Evolutionary conservation across 1,284 basidiomycete genomes (phyloP), one percentile per base, ranked within the genome.

Genomic region (Microbotryomycetes sp.): DNA sequence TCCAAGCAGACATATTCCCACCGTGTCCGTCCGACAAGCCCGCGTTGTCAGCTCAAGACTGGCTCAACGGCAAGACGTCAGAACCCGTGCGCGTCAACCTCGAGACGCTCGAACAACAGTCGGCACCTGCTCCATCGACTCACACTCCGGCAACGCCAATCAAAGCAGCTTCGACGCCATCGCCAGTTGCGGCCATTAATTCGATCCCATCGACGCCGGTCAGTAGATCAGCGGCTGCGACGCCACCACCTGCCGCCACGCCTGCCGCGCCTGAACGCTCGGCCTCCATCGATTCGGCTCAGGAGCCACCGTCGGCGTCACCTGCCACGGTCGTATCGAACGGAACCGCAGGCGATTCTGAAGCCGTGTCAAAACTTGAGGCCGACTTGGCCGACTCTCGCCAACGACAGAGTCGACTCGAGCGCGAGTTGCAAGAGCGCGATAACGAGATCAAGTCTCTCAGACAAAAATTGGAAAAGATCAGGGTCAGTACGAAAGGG

Each of bases 1-100:
- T 92, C 85, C 90, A 90, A 77, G 86, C 89, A 15, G 91, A 94
- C 76, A 94, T 98, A 74, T 97, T 85, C 82, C 93, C 94, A 1
- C 88, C 89, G 19, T 94, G 91, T 1, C 85, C 86, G 0, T 89
- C 89, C 9, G 76, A 81, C 51, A 87, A 92, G 73, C 84, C 92
- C 14, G 84, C 89, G 1, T 81, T 96, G 57, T 81, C 83, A 9
- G 88, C 91, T 1, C 79, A 81, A 56, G 92, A 97, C 70, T 97
- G 90, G 79, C 92, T 97, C 76, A 71, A 62, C 4, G 92, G 92
- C 54, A 92, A 92, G 78, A 81, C 80, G 3, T 83, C 84, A 2
- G 77, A 84, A 16, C 82, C 85, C 23, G 92, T 92, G 68, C 79
- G 82, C 25, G 71, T 83, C 63, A 77, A 80, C 66, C 73, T 83